Percentiles rank a stretch among this genome's conserved stretches.
Evolutionary conservation across 1,139 yeast genomes (phyloP).

Genomic region (Zygosaccharomyces pseudobailii): DNA sequence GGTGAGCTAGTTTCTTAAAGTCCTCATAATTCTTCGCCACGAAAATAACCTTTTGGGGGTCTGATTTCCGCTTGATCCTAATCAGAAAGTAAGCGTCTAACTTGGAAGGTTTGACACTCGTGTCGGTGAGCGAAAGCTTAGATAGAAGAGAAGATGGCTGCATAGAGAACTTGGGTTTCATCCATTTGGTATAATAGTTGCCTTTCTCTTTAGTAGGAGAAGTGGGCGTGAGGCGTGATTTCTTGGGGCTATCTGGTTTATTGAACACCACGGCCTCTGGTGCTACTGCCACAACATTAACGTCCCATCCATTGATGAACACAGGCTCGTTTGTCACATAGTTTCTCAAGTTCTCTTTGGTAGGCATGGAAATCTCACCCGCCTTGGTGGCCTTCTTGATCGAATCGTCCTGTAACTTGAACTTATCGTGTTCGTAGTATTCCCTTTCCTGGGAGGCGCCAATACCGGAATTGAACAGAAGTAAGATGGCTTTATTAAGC

Average conservation of each 20-base stretch:
- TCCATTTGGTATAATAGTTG: slow-evolving; percentile 24
- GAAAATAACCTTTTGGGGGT: slow-evolving; percentile 39
- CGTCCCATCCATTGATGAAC: slow-evolving; percentile 52
- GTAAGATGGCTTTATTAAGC: slow-evolving; percentile 54
- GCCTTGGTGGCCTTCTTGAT: slow-evolving; percentile 30
- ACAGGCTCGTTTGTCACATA: slow-evolving; percentile 42
- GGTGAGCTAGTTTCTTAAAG: slow-evolving; percentile 52
- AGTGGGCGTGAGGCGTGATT: slow-evolving; percentile 6
- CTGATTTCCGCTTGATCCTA: slow-evolving; percentile 5
- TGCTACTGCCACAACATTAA: slow-evolving; percentile 64
- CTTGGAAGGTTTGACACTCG: slow-evolving; percentile 8
- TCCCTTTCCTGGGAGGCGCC: slow-evolving; percentile 54
- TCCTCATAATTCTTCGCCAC: slow-evolving; percentile 63
- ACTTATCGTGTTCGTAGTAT: slow-evolving; percentile 41
- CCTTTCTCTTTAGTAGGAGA: slow-evolving; percentile 4
- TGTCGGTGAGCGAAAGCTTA: slow-evolving; percentile 28
- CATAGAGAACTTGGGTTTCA: slow-evolving; percentile 30
- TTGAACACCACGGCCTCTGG: slow-evolving; percentile 18
- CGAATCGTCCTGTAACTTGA: slow-evolving; percentile 24
- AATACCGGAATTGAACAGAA: slow-evolving; percentile 72
- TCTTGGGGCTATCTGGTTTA: slow-evolving; percentile 8
- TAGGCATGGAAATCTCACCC: slow-evolving; percentile 43
- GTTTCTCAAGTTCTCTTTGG: slow-evolving; percentile 50
- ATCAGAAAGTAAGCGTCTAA: slow-evolving; percentile 7
- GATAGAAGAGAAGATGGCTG: slow-evolving; percentile 23